Base-by-base conservation (phyloP, 2,329 filamentous ascomycete species). In the Colletotrichum sojae region DNA sequence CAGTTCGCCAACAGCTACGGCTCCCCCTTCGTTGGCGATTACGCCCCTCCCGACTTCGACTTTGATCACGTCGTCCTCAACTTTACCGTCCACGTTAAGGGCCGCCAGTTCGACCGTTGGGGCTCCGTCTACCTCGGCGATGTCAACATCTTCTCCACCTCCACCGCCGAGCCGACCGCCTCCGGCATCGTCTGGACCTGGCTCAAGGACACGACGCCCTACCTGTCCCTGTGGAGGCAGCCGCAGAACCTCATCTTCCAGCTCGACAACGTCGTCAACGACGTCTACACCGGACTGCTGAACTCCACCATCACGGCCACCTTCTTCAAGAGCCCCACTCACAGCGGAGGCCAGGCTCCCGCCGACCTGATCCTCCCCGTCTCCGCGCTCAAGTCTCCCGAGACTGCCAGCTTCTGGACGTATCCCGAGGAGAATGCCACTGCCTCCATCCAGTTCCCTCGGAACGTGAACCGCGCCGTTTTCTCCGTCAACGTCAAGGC, bases 31-130 rank as follows among this genome's bases (percentile, higher is more conserved):
- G 84, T 94, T 72, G 91, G 91, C 4, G 45, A 83, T 15, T 94
- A 93, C 75, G 83, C 79, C 1, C 93, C 93, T 9, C 92, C 92
- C 1, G 75, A 80, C 27, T 94, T 91, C 78, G 79, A 85, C 12
- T 96, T 95, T 81, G 91, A 94, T 75, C 87, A 89, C 40, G 91
- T 95, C 16, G 86, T 89, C n/a, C 89, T 96, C 78, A 94, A 94
- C 75, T 87, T 96, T 72, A 95, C 92, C 0, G 90, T 93, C 12
- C 88, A 88, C 0, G 92, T 91, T 6, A 82, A 83, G 69, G 94
- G 94, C 0, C 85, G 88, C 2, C 94, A 97, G 74, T 95, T 88
- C 78, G 94, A 97, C 77, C 87, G 93, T 43, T 84, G 95, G 10
- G 94, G 89, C 4, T 79, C 91, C 36, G 90, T 96, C 85, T 96